Conservation (phyloP, 495 filamentous ascomycete species). For the Penicillium taxi region DNA sequence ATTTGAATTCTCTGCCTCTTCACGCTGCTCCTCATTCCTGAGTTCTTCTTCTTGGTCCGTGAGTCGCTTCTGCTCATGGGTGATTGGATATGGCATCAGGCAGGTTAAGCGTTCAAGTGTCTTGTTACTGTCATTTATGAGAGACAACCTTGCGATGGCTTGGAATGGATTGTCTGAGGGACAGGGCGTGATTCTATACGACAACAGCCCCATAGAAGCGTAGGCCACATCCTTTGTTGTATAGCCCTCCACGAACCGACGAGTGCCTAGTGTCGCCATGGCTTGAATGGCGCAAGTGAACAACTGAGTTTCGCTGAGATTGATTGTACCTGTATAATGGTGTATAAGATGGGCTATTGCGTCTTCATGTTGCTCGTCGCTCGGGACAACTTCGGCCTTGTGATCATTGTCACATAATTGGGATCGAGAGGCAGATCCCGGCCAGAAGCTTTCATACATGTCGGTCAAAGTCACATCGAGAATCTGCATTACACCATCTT, state of each 20-base stretch:
- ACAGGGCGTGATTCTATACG: conserved; percentile 6
- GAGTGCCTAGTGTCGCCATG: conserved; percentile 5
- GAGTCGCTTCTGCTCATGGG: not conserved
- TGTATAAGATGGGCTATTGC: conserved; percentile 9
- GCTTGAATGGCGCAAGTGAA: conserved; percentile 11
- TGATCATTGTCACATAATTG: not conserved
- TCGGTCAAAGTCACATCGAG: conserved; percentile 6
- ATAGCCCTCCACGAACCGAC: conserved; percentile 1
- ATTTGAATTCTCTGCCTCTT: no score
- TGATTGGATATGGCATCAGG: not conserved
- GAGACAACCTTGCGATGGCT: conserved; percentile 6
- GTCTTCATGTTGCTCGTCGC: conserved; percentile 3
- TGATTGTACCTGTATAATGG: conserved; percentile 9
- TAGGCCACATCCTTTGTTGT: conserved; percentile 6
- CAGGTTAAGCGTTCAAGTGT: conserved; percentile 5
- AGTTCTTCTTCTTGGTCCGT: not conserved
- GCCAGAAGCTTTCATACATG: conserved; percentile 13
- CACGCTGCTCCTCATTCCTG: no score
- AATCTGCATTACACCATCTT: not conserved
- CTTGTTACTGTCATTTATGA: conserved; percentile 8
- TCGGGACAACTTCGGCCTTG: not conserved
- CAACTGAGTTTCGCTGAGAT: conserved; percentile 10
- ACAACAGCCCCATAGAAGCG: conserved; percentile 6
- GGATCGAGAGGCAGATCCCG: conserved; percentile 1
- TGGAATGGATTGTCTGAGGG: conserved; percentile 3